Base-by-base conservation (phyloP, 2,329 filamentous ascomycete species). In the Beauveria caledonica region DNA sequence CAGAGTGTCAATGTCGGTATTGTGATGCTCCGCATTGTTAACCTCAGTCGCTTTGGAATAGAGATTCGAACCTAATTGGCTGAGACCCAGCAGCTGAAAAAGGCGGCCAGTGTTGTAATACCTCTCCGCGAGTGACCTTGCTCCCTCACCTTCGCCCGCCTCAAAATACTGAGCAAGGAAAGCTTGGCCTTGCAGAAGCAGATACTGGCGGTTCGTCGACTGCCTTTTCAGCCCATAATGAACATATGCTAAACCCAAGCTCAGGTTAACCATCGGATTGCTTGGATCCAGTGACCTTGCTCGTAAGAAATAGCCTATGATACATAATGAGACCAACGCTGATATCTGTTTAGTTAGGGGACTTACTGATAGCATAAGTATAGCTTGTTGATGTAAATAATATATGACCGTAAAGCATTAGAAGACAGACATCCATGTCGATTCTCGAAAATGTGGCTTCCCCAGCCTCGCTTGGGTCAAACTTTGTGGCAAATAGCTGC, bases 341-440 rank as follows among this genome's bases (percentile, higher is more conserved):
- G 13, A 1, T 60, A 23, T 15, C 6, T 11, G 11, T 1, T n/a
- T 6, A 5, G 11, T 13, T 44, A 11, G 10, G n/a, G 17, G 75
- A 65, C 76, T 65, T 74, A 85, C 87, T 92, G 39, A 97, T 76
- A 0, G 94, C 90, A 67, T 88, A 90, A 15, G 86, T 85, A 73
- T 94, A 96, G 66, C 87, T 91, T 54, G 87, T 90, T 3, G 90
- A 91, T 0, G 87, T 87, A 67, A 91, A 92, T 5, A 97, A 80
- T 62, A 97, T 91, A 69, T 97, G 90, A 0, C 90, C 94, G 69
- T 97, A 97, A 1, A 96, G 81, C 71, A 92, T 88, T 13, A 99
- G 81, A 10, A 97, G 79, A 27, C 87, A 88, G 8, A 92, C 83
- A 70, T 97, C 92, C 63, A 95, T 79, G 15, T 82, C 63, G 27